phyloP scores from a whole-genome alignment of 148 eudicot species.

The Chenopodium quinoa region DNA sequence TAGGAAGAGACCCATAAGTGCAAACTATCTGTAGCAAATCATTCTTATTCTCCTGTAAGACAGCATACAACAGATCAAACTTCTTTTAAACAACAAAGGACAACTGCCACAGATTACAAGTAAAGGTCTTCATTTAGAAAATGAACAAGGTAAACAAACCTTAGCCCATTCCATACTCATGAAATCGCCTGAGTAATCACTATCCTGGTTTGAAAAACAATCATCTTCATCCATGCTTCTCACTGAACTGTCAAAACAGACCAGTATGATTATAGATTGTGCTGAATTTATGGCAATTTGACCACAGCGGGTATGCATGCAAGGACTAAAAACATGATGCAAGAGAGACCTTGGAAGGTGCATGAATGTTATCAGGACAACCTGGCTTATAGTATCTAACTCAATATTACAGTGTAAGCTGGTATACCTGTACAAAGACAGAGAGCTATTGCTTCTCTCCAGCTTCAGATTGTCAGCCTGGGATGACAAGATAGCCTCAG shows the following conservation, averaged over 20 bases:
- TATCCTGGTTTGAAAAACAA: constrained; percentile 42
- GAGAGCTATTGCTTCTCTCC: constrained; percentile 55
- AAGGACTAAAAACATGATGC: neutral
- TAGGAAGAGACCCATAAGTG: constrained; percentile 55
- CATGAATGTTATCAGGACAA: neutral
- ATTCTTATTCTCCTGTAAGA: constrained; percentile 70
- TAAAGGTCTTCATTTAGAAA: constrained; percentile 10
- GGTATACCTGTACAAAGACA: constrained; percentile 63
- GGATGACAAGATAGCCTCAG: constrained; percentile 36
- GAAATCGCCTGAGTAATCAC: constrained; percentile 55
- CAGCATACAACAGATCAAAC: constrained; percentile 9
- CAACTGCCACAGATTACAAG: constrained; percentile 12
- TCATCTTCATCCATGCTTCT: constrained; percentile 73
- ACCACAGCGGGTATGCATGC: neutral
- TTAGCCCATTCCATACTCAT: constrained; percentile 80
- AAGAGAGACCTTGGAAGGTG: neutral
- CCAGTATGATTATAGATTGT: constrained; percentile 21
- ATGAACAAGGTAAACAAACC: constrained; percentile 46
- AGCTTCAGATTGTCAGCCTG: constrained; percentile 35
- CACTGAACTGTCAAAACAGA: constrained; percentile 71
- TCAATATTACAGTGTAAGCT: neutral
- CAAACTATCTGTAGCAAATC: constrained; percentile 78
- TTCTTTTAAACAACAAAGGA: constrained; percentile 2
- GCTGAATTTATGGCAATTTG: neutral
- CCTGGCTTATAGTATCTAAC: neutral